Base-by-base conservation (phyloP, 257 asterid genomes). In the Salvia splendens region DNA sequence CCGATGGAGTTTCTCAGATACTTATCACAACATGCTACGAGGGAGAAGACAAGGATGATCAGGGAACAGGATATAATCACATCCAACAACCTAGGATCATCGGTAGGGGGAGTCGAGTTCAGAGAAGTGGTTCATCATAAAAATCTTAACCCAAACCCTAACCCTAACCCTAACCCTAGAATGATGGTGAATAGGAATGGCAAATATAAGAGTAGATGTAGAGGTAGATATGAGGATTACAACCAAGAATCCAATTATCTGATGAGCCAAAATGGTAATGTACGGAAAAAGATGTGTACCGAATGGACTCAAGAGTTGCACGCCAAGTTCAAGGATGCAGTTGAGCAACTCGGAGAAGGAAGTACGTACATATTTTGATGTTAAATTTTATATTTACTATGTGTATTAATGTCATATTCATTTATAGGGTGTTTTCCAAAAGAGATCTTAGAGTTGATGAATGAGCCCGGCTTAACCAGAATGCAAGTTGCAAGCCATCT, bases 401-500 rank as follows among this genome's bases (percentile, higher is more conserved):
- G 2, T 12, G 12, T 33, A 12, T 20, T 2, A 24, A 24, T 24
- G 30, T 24, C 30, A 24, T 24, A 0, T 55, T 6, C 4, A 3
- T 52, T 8, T 51, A 62, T 49, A 83, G 89, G 80, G 54, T 84
- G 89, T 64, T 81, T 77, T 24, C 89, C 89, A 0, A 81, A 73
- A 28, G 83, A 79, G 46, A 81, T 84, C 7, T 45, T 79, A 0
- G 81, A 77, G 60, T 0, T 65, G 47, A 84, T 84, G 89, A 45
- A 79, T 8, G 81, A 74, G 11, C 85, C 89, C 8, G 86, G 82
- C 6, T 70, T 84, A 0, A 84, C 89, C 3, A 74, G 89, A 73
- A 81, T 84, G 85, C 86, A 84, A 81, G 89, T 84, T 1, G 84
- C 89, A 0, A 84, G 86, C 45, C 89, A 84, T 70, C 80, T 84